Base-by-base conservation (phyloP, 768 basidiomycete genomes). In the Hericium rajendrae region DNA sequence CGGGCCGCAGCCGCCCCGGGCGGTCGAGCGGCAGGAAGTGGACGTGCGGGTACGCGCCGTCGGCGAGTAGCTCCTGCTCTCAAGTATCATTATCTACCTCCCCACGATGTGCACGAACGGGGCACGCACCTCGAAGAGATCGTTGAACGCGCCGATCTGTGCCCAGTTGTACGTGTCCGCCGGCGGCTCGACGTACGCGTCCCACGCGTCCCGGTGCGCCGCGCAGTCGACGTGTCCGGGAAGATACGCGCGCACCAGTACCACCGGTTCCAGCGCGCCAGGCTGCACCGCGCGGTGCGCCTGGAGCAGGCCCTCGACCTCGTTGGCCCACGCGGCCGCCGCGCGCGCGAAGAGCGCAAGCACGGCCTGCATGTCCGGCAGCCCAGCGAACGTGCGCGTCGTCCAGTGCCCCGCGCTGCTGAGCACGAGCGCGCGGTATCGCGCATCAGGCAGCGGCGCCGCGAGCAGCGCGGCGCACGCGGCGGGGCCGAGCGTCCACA, bases 401-500 rank as follows among this genome's bases (percentile, higher is more conserved):
- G 83, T 86, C 85, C 85, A 86, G 66, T 86, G 85, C 0, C 84
- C 85, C 3, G 71, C 85, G 0, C 84, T 86, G 68, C 77, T 83
- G 26, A 80, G 77, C 56, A 87, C 64, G 66, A 87, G 70, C 8
- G 83, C 85, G 40, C 76, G 76, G 66, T 84, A 86, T 60, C 81
- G 78, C 5, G 66, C 75, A n/a, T 73, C 62, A 3, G 82, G 82
- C 0, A 74, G 69, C 9, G 76, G 73, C 1, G 71, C 67, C 8
- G 77, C 66, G 69, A 86, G 79, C 15, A 76, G 49, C 1, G 66
- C 62, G 51, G 73, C 71, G 41, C 72, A 22, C 48, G 53, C 28
- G 13, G 41, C 18, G 15, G 40, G 40, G 53, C 9, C 60, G 53
- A n/a, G 64, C 60, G 6, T 67, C 60, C n/a, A 60, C 59, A 26